A percentile compares a stretch with the other conserved stretches of the same genome.
Conservation (phyloP, 345 rosid species). For the Salix dunnii region DNA sequence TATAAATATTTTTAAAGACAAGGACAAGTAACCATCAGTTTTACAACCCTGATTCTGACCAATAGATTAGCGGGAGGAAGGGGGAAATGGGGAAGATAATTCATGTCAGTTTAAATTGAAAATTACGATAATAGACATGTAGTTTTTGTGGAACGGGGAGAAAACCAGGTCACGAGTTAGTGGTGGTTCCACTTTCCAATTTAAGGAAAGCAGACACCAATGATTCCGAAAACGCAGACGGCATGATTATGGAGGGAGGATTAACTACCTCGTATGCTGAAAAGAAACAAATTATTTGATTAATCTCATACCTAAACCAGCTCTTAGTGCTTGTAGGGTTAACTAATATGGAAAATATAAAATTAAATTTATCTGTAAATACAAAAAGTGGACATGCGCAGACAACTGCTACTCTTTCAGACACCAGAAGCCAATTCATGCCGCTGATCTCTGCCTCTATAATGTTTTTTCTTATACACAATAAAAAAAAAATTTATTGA, state of each 20-base stretch:
- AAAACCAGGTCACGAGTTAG: background rate
- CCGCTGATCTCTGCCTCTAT: no score
- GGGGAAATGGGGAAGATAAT: background rate
- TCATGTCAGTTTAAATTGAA: background rate
- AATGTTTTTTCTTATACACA: no score
- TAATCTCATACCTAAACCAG: background rate
- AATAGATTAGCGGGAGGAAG: background rate
- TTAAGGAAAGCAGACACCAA: constrained; percentile 5
- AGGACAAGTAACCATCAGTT: no score
- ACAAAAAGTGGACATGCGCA: no score
- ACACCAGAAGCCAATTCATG: no score
- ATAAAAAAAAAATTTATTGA: no score
- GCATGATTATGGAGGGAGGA: background rate
- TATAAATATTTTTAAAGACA: no score
- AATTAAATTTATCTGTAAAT: no score
- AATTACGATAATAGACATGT: background rate
- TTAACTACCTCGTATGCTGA: background rate
- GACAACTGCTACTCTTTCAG: no score
- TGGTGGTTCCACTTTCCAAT: background rate
- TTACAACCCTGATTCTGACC: no score
- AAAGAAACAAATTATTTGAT: background rate
- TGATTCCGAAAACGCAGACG: constrained; percentile 19
- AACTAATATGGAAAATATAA: no score
- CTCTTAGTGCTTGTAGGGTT: background rate
- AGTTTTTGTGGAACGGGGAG: background rate